Percentiles rank a stretch among this genome's conserved stretches.
phyloP scores from a whole-genome alignment of 352 stramenopile species.

The Proteromonas lacertae region DNA sequence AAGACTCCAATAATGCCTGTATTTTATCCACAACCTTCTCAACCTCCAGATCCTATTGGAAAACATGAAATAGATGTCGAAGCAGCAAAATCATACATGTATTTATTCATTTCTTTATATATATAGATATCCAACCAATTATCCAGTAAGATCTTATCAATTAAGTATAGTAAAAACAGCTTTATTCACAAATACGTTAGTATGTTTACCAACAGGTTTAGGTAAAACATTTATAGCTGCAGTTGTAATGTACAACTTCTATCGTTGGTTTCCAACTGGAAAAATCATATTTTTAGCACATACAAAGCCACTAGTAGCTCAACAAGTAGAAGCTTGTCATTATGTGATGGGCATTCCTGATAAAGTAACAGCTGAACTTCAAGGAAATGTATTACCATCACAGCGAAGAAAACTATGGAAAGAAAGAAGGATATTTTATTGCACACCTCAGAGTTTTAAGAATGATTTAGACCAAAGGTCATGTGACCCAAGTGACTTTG shows the following conservation, averaged over 20 bases:
- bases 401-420: slow-evolving; percentile 40
- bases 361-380: slow-evolving; percentile 19
- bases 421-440: slow-evolving; percentile 79
- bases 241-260: slow-evolving; percentile 99
- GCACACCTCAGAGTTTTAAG: slow-evolving; percentile 80
- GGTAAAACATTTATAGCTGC: slow-evolving; percentile 97
- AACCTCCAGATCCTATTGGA: no score
- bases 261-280: slow-evolving; percentile 73
- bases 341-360: slow-evolving; percentile 53
- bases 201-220: slow-evolving; percentile 83
- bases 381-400: slow-evolving; percentile 16
- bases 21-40: no score
- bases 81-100: no score
- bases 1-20: no score
- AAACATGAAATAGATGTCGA: no score
- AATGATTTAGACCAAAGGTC: slow-evolving; percentile 53
- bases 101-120: no score
- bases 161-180: slow-evolving; percentile 52
- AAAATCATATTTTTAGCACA: slow-evolving; percentile 89
- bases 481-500: slow-evolving; percentile 32
- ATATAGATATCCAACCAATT: no score
- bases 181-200: slow-evolving; percentile 83
- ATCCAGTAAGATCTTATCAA: slow-evolving; percentile 42
- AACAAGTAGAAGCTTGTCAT: slow-evolving; percentile 81
- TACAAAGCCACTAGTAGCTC: slow-evolving; percentile 77